Conservation (phyloP, 768 basidiomycete species). For the Kwoniella pini region DNA sequence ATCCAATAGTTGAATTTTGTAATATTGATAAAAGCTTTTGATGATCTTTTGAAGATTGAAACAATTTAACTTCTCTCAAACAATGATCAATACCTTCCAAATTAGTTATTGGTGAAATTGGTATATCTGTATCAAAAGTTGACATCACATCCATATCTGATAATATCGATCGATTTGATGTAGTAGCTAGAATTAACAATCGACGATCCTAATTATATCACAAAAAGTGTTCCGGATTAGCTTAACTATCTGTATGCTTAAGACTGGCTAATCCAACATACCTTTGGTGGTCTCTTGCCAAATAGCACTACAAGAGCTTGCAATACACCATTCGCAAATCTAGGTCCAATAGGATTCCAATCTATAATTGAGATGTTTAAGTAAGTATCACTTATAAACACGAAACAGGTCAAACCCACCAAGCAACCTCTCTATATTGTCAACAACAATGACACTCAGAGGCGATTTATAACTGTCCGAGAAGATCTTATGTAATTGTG, state of each 20-base stretch:
- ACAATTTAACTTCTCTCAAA: slow-evolving; percentile 75
- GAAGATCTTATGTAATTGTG: slow-evolving; percentile 88
- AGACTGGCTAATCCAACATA: slow-evolving; percentile 56
- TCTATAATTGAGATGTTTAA: slow-evolving; percentile 59
- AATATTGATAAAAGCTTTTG: slow-evolving; percentile 67
- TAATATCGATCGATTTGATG: slow-evolving; percentile 81
- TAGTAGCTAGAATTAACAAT: slow-evolving; percentile 85
- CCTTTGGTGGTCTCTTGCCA: slow-evolving; percentile 87
- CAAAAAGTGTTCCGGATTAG: no score
- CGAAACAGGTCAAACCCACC: slow-evolving; percentile 60
- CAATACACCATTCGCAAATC: slow-evolving; percentile 91
- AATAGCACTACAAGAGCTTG: slow-evolving; percentile 88
- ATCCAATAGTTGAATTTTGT: slow-evolving; percentile 70
- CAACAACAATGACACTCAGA: slow-evolving; percentile 90
- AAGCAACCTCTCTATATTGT: slow-evolving; percentile 87
- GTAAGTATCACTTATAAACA: not conserved
- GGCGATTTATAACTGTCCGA: slow-evolving; percentile 97
- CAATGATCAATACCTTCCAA: slow-evolving; percentile 73
- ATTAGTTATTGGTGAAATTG: slow-evolving; percentile 76
- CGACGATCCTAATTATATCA: slow-evolving; percentile 74
- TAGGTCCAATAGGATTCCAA: slow-evolving; percentile 94
- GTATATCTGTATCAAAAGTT: slow-evolving; percentile 81
- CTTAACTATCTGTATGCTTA: no score
- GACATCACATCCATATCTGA: slow-evolving; percentile 86
- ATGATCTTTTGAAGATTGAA: slow-evolving; percentile 60